These are phyloP conservation scores for Volvox carteri DNA, from an alignment of 163 green algal species.

Conservation along the genomic window DNA sequence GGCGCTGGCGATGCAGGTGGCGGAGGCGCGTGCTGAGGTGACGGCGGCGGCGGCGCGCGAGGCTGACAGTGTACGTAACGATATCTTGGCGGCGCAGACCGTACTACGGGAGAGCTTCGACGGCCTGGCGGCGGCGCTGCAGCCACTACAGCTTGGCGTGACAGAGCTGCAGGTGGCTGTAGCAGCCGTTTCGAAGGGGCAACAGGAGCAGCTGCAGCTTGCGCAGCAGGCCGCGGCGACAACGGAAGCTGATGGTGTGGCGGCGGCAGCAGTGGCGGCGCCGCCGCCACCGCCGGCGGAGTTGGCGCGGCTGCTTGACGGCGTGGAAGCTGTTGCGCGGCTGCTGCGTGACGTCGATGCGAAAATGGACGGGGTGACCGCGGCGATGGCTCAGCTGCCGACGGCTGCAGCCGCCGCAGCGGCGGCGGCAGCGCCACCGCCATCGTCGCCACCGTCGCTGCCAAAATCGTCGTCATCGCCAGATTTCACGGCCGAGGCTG, in stretches of 20 bases:
- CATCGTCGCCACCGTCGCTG: neutral
- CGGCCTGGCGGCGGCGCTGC: slow-evolving; percentile 10
- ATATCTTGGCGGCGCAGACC: slow-evolving; percentile 33
- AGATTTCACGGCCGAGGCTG: neutral
- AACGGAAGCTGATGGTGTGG: neutral
- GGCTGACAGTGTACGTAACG: slow-evolving; percentile 37
- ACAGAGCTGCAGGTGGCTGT: slow-evolving; percentile 44
- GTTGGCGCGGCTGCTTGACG: slow-evolving; percentile 23
- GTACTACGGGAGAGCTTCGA: slow-evolving; percentile 44
- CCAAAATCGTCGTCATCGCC: neutral
- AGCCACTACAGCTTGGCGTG: slow-evolving; percentile 37
- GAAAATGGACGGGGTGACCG: slow-evolving; percentile 7
- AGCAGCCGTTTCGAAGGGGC: neutral
- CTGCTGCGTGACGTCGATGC: slow-evolving; percentile 31
- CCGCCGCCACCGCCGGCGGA: neutral
- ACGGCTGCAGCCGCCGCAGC: neutral
- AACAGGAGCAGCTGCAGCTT: slow-evolving; percentile 6
- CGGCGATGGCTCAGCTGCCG: slow-evolving; percentile 26
- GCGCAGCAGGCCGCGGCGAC: neutral
- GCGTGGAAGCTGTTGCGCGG: slow-evolving; percentile 25
- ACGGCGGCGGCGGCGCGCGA: slow-evolving; percentile 40
- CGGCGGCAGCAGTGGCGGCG: neutral
- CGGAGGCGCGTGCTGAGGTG: slow-evolving; percentile 22
- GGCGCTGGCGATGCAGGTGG: slow-evolving; percentile 37
- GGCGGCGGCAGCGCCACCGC: neutral